Evolutionary conservation across 352 stramenopile genomes (phyloP).

Genomic region (Phytophthora rubi): DNA sequence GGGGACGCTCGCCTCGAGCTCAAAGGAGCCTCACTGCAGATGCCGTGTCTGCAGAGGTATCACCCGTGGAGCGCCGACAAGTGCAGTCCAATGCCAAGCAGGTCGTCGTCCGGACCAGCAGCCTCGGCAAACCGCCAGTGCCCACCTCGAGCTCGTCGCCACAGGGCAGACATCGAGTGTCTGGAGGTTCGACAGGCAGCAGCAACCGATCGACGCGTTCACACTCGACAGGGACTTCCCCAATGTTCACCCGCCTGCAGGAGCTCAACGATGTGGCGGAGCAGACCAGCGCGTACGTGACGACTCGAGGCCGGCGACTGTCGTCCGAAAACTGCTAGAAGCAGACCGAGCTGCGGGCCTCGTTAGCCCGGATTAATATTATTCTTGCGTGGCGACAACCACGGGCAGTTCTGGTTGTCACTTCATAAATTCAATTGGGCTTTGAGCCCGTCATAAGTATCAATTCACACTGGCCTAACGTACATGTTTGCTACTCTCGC

Average conservation of each 20-base stretch:
- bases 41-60: constrained; percentile 3
- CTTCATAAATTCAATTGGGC: not conserved
- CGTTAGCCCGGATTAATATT: constrained; percentile 16
- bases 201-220: constrained; percentile 27
- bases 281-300: constrained; percentile 43
- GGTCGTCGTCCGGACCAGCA: constrained; percentile 9
- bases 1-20: constrained; percentile 15
- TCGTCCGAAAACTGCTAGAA: constrained; percentile 12
- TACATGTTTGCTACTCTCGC: not conserved
- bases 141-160: constrained; percentile 17
- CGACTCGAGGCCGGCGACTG: constrained; percentile 27
- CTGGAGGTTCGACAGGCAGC: constrained; percentile 2
- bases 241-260: constrained; percentile 43
- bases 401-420: not conserved
- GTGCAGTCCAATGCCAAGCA: constrained; percentile 17
- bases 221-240: constrained; percentile 14
- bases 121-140: constrained; percentile 26
- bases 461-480: constrained; percentile 1
- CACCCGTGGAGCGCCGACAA: constrained; percentile 8
- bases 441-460: not conserved
- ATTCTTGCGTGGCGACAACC: not conserved
- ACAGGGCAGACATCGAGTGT: constrained; percentile 4
- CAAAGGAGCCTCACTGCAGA: constrained; percentile 10
- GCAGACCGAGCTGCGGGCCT: too few relatives aligned
- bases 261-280: constrained; percentile 59